A percentile compares a stretch with the other conserved stretches of the same genome.
Evolutionary conservation across 164 flowering plant genomes (phyloP).

Genomic region (Stephania japonica): DNA sequence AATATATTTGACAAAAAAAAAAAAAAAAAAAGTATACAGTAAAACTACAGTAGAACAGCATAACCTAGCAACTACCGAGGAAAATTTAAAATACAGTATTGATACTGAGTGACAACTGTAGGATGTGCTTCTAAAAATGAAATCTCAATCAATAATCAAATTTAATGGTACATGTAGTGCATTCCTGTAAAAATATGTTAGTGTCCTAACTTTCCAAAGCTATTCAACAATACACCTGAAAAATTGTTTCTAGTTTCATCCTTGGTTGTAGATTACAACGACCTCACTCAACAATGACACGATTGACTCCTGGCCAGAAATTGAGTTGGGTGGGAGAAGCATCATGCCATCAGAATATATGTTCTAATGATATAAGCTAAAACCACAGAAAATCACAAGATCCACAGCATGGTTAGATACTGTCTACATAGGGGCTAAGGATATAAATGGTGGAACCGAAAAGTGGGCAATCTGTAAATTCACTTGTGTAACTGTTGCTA

Average conservation of each 20-base stretch:
- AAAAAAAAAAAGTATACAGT: no score
- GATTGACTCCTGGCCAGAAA: not conserved
- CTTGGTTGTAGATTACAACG: slow-evolving; percentile 50
- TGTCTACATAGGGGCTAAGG: slow-evolving; percentile 37
- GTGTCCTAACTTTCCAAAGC: slow-evolving; percentile 25
- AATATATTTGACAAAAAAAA: no score
- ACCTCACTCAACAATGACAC: not conserved
- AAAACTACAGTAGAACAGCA: no score
- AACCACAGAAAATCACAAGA: slow-evolving; percentile 19
- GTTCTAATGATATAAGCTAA: not conserved
- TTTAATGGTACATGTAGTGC: slow-evolving; percentile 24
- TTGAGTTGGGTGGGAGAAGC: not conserved
- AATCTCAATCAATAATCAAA: slow-evolving; percentile 21
- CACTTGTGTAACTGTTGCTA: slow-evolving; percentile 31
- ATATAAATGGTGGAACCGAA: slow-evolving; percentile 63
- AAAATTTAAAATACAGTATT: no score
- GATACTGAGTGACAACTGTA: not conserved
- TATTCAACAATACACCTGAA: slow-evolving; percentile 71
- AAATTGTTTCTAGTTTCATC: slow-evolving; percentile 50
- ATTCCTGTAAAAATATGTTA: slow-evolving; percentile 17
- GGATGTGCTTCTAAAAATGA: slow-evolving; percentile 16
- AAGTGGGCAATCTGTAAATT: slow-evolving; percentile 24
- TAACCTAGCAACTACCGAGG: no score
- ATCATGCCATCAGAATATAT: not conserved
- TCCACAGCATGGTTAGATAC: slow-evolving; percentile 32